Conservation (phyloP, 2,329 filamentous ascomycete genomes). For the Myriosclerotinia duriaeana region DNA sequence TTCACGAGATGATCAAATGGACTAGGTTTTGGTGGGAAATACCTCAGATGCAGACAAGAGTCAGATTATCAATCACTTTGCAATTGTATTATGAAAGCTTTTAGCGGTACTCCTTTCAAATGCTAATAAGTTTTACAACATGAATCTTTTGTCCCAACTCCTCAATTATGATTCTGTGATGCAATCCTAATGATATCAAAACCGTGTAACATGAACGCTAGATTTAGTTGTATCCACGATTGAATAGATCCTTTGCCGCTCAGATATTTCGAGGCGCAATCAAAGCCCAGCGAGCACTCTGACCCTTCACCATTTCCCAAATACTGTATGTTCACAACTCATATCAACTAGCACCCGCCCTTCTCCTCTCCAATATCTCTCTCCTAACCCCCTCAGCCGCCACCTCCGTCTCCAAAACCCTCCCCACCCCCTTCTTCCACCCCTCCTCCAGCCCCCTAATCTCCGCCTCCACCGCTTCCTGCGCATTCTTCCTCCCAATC, state of each 20-base stretch:
- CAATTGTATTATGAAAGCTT: constrained; percentile 21
- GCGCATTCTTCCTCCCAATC: constrained; percentile 63
- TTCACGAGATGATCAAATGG: constrained; percentile 35
- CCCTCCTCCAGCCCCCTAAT: constrained; percentile 70
- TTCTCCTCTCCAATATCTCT: constrained; percentile 65
- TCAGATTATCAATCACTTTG: constrained; percentile 26
- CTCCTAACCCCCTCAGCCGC: constrained; percentile 71
- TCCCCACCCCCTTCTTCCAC: constrained; percentile 77
- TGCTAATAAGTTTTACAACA: constrained; percentile 20
- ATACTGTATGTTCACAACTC: neutral
- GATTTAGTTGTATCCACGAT: neutral
- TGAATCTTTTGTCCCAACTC: constrained; percentile 5
- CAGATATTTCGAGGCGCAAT: neutral
- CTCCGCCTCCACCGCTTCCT: constrained; percentile 72
- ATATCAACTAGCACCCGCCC: constrained; percentile 39
- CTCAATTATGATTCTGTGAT: constrained; percentile 1
- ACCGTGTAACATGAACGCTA: neutral
- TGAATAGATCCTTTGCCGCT: neutral
- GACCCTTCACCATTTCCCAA: neutral
- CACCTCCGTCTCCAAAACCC: constrained; percentile 81
- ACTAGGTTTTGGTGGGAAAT: constrained; percentile 34
- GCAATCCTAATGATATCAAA: neutral
- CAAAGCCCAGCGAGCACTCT: neutral
- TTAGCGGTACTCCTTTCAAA: constrained; percentile 19
- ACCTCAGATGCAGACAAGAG: constrained; percentile 36